These are phyloP conservation scores for Dipteronia dyeriana DNA, from an alignment of 345 rosid species.

Conservation along the genomic window DNA sequence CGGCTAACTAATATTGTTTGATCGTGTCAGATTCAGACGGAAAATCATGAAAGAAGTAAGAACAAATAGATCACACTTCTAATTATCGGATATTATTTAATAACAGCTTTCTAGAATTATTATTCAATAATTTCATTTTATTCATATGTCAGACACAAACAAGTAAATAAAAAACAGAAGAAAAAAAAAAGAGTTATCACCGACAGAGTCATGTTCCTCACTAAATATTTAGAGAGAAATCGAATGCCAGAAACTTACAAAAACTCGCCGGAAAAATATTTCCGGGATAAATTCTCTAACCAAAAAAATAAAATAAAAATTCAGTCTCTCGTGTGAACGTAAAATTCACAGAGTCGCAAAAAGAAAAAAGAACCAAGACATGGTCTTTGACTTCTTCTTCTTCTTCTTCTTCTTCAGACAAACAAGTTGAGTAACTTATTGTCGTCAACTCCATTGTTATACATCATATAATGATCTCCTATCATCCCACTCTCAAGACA, in stretches of 20 bases:
- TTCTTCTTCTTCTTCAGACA: constrained; percentile 43
- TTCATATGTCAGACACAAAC: constrained; percentile 24
- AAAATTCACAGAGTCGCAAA: constrained; percentile 18
- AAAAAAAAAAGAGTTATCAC: constrained; percentile 16
- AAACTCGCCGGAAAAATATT: constrained; percentile 48
- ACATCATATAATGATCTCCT: constrained; percentile 25
- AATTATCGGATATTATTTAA: background rate
- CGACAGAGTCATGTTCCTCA: constrained; percentile 63
- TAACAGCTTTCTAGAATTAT: background rate
- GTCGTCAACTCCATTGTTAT: constrained; percentile 39
- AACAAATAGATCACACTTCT: background rate
- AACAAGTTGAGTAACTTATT: constrained; percentile 58
- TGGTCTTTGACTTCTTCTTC: constrained; percentile 28
- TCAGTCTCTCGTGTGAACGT: constrained; percentile 22
- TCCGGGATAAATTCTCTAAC: constrained; percentile 30
- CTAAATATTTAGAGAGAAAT: constrained; percentile 44
- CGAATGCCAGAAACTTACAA: constrained; percentile 47
- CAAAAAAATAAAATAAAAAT: constrained; percentile 3
- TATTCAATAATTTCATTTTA: constrained; percentile 23
- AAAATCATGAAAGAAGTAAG: too few relatives aligned
- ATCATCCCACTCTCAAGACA: constrained; percentile 49
- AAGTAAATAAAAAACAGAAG: background rate
- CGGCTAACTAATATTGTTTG: too few relatives aligned
- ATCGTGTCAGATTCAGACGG: too few relatives aligned
- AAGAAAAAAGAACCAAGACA: background rate